Conservation (phyloP, 2,329 filamentous ascomycete genomes). For the Penicillium verrucosum region DNA sequence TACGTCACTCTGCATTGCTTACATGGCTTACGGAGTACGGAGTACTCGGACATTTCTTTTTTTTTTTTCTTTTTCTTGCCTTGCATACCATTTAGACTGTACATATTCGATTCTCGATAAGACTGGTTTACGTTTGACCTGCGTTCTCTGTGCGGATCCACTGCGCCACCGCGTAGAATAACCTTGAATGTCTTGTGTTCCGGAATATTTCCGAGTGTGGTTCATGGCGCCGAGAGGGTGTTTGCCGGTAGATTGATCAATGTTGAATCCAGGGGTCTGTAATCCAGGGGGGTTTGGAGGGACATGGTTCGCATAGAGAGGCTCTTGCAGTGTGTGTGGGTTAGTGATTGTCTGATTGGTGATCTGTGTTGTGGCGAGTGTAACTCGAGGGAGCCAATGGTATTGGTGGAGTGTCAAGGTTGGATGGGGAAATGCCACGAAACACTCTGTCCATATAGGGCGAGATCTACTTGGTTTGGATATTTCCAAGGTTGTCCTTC, state of each 20-base stretch:
- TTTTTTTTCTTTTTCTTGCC: neutral
- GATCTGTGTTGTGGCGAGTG: constrained; percentile 4
- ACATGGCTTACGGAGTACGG: neutral
- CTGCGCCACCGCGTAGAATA: constrained; percentile 5
- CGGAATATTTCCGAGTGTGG: neutral
- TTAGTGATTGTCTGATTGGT: neutral
- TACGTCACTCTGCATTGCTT: constrained; percentile 3
- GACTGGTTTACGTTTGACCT: neutral
- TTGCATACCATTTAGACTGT: neutral
- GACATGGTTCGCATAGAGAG: neutral
- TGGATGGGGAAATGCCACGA: neutral
- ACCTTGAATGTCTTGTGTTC: neutral
- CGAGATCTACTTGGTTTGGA: neutral
- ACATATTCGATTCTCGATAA: neutral
- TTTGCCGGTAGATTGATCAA: neutral
- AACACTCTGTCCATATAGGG: neutral
- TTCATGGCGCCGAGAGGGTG: neutral
- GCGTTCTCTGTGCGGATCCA: neutral
- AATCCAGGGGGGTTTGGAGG: too few species aligned
- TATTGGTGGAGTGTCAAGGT: neutral
- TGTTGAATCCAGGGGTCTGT: neutral
- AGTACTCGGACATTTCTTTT: neutral
- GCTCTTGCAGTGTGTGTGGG: neutral
- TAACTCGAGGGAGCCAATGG: neutral
- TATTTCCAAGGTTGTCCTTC: neutral